Percentiles rank a stretch among this genome's conserved stretches.
Evolutionary conservation across 2,329 filamentous ascomycete genomes (phyloP).

Genomic region (Trichoderma pleuroti): DNA sequence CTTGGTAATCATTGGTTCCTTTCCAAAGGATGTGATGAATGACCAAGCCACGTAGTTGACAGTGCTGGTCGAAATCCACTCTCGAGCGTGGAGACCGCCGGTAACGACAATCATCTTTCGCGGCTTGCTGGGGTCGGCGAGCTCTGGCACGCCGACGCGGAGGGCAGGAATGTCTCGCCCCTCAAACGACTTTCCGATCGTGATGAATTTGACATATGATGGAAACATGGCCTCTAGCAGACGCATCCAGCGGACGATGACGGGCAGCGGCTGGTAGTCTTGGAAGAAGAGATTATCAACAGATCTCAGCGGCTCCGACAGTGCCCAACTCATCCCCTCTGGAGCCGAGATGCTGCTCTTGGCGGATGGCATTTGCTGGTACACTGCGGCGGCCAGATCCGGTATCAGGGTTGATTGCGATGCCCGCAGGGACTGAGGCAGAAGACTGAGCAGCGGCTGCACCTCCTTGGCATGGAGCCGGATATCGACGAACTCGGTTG

Average conservation of each 20-base stretch:
- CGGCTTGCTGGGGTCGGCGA: slow-evolving; percentile 40
- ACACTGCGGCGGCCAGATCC: slow-evolving; percentile 73
- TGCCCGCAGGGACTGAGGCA: slow-evolving; percentile 69
- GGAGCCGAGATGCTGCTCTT: slow-evolving; percentile 22
- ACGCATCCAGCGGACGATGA: slow-evolving; percentile 85
- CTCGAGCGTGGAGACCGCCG: slow-evolving; percentile 86
- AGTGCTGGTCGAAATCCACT: slow-evolving; percentile 93
- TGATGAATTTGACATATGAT: slow-evolving; percentile 68
- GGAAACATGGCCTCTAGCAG: slow-evolving; percentile 88
- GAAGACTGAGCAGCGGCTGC: slow-evolving; percentile 70
- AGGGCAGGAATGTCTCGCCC: slow-evolving; percentile 82
- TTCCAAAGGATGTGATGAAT: slow-evolving; percentile 78
- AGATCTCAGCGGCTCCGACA: slow-evolving; percentile 32
- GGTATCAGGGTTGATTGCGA: slow-evolving; percentile 74
- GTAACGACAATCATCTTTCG: slow-evolving; percentile 78
- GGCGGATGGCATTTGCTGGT: slow-evolving; percentile 44
- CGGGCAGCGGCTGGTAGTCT: slow-evolving; percentile 84
- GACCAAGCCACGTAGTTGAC: slow-evolving; percentile 89
- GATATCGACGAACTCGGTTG: slow-evolving; percentile 78
- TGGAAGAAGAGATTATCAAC: slow-evolving; percentile 81
- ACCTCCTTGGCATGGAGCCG: slow-evolving; percentile 73
- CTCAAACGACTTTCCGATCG: slow-evolving; percentile 81
- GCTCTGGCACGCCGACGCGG: slow-evolving; percentile 61
- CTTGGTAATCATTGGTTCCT: slow-evolving; percentile 65
- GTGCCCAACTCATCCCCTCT: slow-evolving; percentile 31